Base-by-base conservation (phyloP, 2,329 filamentous ascomycete species). In the Xylogone sp. region DNA sequence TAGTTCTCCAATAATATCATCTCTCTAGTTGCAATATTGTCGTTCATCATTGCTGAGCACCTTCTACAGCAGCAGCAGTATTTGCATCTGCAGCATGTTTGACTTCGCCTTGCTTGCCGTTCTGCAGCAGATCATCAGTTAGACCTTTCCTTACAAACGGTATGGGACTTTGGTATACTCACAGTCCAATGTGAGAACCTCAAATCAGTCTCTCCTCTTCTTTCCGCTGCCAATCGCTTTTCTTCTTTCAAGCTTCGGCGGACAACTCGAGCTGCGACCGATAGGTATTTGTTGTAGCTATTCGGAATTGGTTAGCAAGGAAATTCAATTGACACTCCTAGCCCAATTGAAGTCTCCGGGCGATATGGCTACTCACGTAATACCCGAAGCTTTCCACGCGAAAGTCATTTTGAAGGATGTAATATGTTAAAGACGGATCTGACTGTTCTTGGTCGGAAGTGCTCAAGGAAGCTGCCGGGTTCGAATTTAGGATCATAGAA, bases 271-370 rank as follows among this genome's bases (percentile, higher is more conserved):
- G 92, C 85, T 69, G 94, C 91, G 77, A 99, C 84, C 70, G 92
- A 86, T 71, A 99, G 86, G 86, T 97, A 97, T 79, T 92, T 94
- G 87, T 99, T 99, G 90, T 99, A 99, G 79, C 94, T 99, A 73
- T 70, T 60, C 48, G 66, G 73, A 68, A 73, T 54, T 59, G 49
- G 59, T 68, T 49, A 68, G 63, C 59, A 45, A 19, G 43, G 22
- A 24, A 24, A n/a, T 29, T 29, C 18, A 21, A 49, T n/a, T 18
- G 43, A 22, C 21, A 13, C 34, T 16, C 5, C 10, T 16, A 18
- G n/a, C 12, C n/a, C 34, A 39, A 39, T 39, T 39, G 34, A 16
- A 39, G 34, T 16, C 13, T 18, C 4, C n/a, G 4, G n/a, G n/a
- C 8, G 34, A 5, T 39, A 7, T 13, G 3, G 27, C 10, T 24